Evolutionary conservation across 257 asterid species (phyloP).

Genomic region (Solanum arcanum): DNA sequence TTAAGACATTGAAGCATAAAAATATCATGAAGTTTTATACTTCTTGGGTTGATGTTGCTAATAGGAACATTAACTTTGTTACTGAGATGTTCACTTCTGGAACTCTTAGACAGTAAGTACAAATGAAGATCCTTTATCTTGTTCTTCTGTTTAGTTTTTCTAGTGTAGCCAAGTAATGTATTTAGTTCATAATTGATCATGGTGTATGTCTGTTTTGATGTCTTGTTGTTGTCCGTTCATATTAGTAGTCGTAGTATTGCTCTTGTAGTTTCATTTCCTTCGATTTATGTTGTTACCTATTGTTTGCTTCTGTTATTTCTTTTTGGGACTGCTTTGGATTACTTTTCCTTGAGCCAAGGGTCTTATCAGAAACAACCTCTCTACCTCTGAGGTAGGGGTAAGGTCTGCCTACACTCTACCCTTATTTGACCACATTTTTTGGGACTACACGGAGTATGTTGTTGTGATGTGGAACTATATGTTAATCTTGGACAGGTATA

Average conservation of each 20-base stretch:
- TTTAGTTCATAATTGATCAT: not conserved
- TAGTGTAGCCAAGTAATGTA: not conserved
- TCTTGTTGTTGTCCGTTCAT: not conserved
- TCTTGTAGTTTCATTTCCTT: not conserved
- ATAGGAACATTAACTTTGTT: conserved; percentile 91
- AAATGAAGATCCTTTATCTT: not conserved
- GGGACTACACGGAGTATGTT: not conserved
- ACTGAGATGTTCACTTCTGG: conserved; percentile 99
- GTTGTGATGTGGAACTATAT: not conserved
- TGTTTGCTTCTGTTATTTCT: not conserved
- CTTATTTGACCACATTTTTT: not conserved
- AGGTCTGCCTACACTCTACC: not conserved
- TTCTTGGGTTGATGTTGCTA: conserved; percentile 83
- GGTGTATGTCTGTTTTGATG: not conserved
- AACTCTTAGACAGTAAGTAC: conserved; percentile 88
- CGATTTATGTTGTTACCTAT: not conserved
- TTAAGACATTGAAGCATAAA: conserved; percentile 71
- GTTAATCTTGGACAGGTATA: conserved; percentile 33
- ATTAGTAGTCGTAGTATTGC: not conserved
- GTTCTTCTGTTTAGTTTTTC: not conserved
- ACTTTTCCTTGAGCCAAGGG: not conserved
- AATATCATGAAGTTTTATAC: conserved; percentile 87
- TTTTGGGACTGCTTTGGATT: not conserved
- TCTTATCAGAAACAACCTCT: not conserved
- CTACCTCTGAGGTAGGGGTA: not conserved